Percentiles rank a stretch among this genome's conserved stretches.
Conservation (phyloP, 495 filamentous ascomycete species). For the Cladorrhinum samala region DNA sequence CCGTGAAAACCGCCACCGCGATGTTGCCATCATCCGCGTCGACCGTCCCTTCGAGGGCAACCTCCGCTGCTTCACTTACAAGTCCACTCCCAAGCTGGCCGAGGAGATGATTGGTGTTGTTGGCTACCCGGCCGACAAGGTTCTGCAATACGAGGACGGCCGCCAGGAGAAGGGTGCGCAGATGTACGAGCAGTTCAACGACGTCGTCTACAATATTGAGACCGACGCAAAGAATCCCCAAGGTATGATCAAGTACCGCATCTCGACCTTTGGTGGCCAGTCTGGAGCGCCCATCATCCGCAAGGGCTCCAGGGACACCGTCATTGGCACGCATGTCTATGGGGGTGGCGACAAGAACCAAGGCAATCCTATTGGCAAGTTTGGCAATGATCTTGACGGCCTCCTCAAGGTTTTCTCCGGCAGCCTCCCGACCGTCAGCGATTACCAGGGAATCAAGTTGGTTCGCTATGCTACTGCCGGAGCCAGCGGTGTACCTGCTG, state of each 20-base stretch:
- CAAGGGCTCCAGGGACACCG: conserved; percentile 13
- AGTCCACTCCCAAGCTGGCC: conserved; percentile 25
- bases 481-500: too few relatives aligned
- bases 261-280: conserved; percentile 32
- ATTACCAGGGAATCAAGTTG: conserved; percentile 13
- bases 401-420: conserved; percentile 15
- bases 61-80: conserved; percentile 24
- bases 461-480: neutral
- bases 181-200: conserved; percentile 35
- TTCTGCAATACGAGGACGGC: conserved; percentile 6
- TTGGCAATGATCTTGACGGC: conserved; percentile 26
- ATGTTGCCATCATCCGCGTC: conserved; percentile 36
- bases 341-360: conserved; percentile 24
- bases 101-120: conserved; percentile 33
- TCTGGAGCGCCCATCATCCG: conserved; percentile 32
- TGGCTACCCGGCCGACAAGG: conserved; percentile 37
- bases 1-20: conserved; percentile 22
- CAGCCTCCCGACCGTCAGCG: neutral
- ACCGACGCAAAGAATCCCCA: conserved; percentile 8
- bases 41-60: conserved; percentile 32
- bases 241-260: conserved; percentile 33
- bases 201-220: conserved; percentile 23
- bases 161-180: conserved; percentile 29
- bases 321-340: conserved; percentile 33
- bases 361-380: conserved; percentile 27